Evolutionary conservation across 2,329 filamentous ascomycete genomes (phyloP), one percentile per base, ranked within the genome.

Genomic region (Metarhizium sp.): DNA sequence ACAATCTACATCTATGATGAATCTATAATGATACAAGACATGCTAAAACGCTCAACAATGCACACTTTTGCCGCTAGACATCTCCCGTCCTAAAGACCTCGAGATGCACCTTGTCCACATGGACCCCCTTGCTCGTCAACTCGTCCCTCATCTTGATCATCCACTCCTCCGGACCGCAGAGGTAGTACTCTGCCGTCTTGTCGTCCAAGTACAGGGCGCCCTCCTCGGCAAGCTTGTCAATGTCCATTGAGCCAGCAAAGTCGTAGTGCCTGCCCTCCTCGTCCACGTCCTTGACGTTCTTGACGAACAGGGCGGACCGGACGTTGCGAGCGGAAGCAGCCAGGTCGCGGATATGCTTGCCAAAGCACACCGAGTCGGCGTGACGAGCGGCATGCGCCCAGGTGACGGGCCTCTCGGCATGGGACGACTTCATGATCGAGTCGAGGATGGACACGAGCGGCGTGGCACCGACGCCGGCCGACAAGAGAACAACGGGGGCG

Each of bases 391-490:
- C 79, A 63, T 89, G 85, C 55, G 88, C 74, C 78, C 84, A 87
- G 11, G 77, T 79, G 40, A 88, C 74, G 7, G 75, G 78, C 51
- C 80, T 64, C 2, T 59, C 51, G 36, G 67, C 59, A 1, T 61
- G 60, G 47, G 62, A 54, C 11, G 69, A 67, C 43, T 57, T 60
- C 8, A 71, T 65, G 29, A 84, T 67, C 6, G 75, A 75, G 64
- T 86, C 81, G 57, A 89, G 74, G 54, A 90, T 88, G 46, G 82
- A 76, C 57, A 84, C 72, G 70, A 88, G 73, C 34, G 84, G 84
- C 6, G 86, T 87, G 52, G 86, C 74, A 25, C 86, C 86, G 5
- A 89, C 84, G 20, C 86, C 86, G 1, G 82, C 84, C 0, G 84
- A 86, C 50, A 89, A 74, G 47, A 90, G 73, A 2, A 87, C 84